Conservation (phyloP, 2,329 filamentous ascomycete genomes). For the Aureobasidium leucospermi region DNA sequence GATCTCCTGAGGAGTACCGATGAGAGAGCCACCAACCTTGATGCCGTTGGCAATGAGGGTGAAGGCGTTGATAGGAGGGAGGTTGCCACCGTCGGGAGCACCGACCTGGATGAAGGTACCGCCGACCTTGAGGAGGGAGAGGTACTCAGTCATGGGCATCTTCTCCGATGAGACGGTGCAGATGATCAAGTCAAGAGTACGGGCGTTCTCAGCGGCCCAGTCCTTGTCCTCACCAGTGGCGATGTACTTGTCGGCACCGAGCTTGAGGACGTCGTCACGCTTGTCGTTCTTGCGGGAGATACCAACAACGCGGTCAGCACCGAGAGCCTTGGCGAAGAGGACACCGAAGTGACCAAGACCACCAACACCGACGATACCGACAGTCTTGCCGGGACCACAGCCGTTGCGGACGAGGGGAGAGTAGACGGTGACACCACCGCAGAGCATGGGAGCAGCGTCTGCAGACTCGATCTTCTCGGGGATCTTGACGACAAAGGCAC, state of each 20-base stretch:
- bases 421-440: conserved; percentile 67
- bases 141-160: conserved; percentile 57
- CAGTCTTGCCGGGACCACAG: conserved; percentile 59
- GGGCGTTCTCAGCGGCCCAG: conserved; percentile 49
- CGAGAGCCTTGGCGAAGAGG: conserved; percentile 61
- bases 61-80: conserved; percentile 49
- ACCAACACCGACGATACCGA: conserved; percentile 66
- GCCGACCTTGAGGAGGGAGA: conserved; percentile 50
- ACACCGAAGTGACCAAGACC: conserved; percentile 64
- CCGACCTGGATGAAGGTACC: conserved; percentile 60
- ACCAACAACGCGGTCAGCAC: conserved; percentile 56
- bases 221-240: conserved; percentile 48
- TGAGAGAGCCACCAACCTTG: conserved; percentile 36
- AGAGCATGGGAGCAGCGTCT: conserved; percentile 61
- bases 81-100: conserved; percentile 48
- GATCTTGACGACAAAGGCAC: conserved; percentile 51
- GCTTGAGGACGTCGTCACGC: conserved; percentile 49
- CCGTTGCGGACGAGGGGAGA: conserved; percentile 59
- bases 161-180: conserved; percentile 49
- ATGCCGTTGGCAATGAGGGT: conserved; percentile 49
- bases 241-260: conserved; percentile 53
- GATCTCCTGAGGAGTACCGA: conserved; percentile 51
- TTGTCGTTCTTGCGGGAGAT: conserved; percentile 55
- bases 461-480: conserved; percentile 41
- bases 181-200: conserved; percentile 50